Evolutionary conservation across 2,329 filamentous ascomycete species (phyloP).

Genomic region (Pezicula rhizophila): DNA sequence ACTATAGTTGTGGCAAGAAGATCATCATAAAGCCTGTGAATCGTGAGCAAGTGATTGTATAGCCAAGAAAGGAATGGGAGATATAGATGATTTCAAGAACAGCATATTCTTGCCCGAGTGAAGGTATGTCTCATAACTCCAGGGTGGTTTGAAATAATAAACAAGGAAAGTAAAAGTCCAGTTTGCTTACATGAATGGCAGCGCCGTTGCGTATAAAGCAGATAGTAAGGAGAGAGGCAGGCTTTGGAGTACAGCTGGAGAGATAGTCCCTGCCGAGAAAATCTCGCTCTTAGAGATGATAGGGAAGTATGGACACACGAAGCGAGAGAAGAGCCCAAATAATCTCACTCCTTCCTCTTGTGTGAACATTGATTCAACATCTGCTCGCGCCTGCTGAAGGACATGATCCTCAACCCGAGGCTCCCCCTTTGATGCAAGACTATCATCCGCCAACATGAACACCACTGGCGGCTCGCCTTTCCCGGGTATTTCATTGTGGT

Average conservation of each 20-base stretch:
- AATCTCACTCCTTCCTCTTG: slow-evolving; percentile 30
- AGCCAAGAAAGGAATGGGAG: too few species aligned
- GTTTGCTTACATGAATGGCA: slow-evolving; percentile 31
- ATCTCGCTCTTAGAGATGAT: slow-evolving; percentile 32
- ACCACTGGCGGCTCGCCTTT: slow-evolving; percentile 25
- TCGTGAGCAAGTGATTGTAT: too few species aligned
- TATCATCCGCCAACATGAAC: slow-evolving; percentile 27
- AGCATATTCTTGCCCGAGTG: too few species aligned
- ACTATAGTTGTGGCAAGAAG: slow-evolving; percentile 26
- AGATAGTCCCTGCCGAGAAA: slow-evolving; percentile 19
- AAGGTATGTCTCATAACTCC: too few species aligned
- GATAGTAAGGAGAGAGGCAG: slow-evolving; percentile 33
- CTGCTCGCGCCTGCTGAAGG: slow-evolving; percentile 18
- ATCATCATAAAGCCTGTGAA: slow-evolving; percentile 31
- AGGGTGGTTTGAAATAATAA: too few species aligned
- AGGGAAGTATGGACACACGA: slow-evolving; percentile 39
- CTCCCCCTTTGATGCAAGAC: slow-evolving; percentile 24
- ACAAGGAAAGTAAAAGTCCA: too few species aligned
- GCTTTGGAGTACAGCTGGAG: slow-evolving; percentile 25
- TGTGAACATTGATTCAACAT: slow-evolving; percentile 23
- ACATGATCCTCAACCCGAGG: slow-evolving; percentile 24
- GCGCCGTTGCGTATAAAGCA: slow-evolving; percentile 36
- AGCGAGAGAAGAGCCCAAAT: slow-evolving; percentile 34
- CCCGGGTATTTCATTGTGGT: slow-evolving; percentile 14
- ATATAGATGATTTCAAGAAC: too few species aligned